Base-by-base conservation (phyloP, 176 grass and related monocot species). In the Stipa capillata region DNA sequence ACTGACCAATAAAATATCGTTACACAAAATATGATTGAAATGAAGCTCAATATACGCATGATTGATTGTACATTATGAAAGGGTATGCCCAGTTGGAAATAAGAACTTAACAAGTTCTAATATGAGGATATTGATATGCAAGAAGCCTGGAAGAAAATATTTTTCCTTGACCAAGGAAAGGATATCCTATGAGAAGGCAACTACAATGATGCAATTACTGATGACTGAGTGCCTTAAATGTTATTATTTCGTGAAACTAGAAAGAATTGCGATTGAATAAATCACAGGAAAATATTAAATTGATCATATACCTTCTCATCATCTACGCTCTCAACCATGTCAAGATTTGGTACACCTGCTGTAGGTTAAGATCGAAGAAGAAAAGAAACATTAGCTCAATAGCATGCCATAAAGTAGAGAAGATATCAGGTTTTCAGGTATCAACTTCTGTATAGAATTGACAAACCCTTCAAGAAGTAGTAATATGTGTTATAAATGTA, bases 261-360 rank as follows among this genome's bases (percentile, higher is more conserved):
- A 50, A 25, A 31, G 7, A 79, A 74, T 6, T 10, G 6, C 12
- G 42, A 35, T 47, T 17, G 3, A 29, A 40, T 32, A 29, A 65
- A 88, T 20, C 49, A 74, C 20, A 69, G 43, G 8, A 52, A 55
- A 77, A 88, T 0, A 76, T 53, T 56, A 47, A 65, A 83, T 60
- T 25, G 42, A 73, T 44, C 54, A 56, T 80, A 42, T 87, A 99
- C 92, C 96, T 99, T 99, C 71, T 91, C 59, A 50, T 99, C 92
- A 65, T 99, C 96, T 35, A 99, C 78, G 62, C 90, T 95, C 66
- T 99, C 96, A 87, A 99, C 81, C 90, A 93, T 99, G 67, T 87
- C 82, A 71, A 99, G 90, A 89, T 89, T 99, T 57, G 92, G 92
- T 35, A 99, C 96, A 5, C 87, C 88, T 91, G 88, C 96, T 98